These are phyloP conservation scores for Alternaria burnsii DNA, from an alignment of 2,329 filamentous ascomycete species.

Conservation along the genomic window DNA sequence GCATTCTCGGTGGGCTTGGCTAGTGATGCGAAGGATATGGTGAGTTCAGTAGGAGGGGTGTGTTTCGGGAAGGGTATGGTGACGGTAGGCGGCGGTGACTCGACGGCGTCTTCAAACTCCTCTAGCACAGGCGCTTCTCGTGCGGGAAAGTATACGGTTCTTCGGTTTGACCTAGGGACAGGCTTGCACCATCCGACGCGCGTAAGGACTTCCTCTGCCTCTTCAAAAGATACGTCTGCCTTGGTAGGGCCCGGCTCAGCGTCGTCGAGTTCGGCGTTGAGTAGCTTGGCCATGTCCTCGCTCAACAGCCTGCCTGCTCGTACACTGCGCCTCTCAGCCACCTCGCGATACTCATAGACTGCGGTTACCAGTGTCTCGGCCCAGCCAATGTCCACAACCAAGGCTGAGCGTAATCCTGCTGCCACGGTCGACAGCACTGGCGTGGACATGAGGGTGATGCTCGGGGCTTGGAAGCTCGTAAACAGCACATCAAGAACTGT, in stretches of 20 bases:
- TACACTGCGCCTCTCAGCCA: conserved; percentile 73
- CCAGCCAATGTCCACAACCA: conserved; percentile 94
- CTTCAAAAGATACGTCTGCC: conserved; percentile 66
- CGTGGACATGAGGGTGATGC: conserved; percentile 80
- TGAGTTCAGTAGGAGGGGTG: conserved; percentile 60
- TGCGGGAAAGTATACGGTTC: conserved; percentile 45
- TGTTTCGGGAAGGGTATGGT: conserved; percentile 47
- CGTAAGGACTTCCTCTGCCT: conserved; percentile 80
- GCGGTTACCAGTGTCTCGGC: conserved; percentile 85
- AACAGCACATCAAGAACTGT: conserved; percentile 81
- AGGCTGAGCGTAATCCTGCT: conserved; percentile 83
- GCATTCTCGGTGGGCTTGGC: conserved; percentile 77
- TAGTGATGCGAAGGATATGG: conserved; percentile 74
- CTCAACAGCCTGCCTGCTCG: conserved; percentile 78
- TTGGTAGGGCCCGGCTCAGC: conserved; percentile 35
- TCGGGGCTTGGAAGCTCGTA: conserved; percentile 78
- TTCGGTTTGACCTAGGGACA: conserved; percentile 38
- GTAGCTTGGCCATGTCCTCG: conserved; percentile 71
- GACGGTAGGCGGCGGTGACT: conserved; percentile 43
- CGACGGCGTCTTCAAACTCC: conserved; percentile 55
- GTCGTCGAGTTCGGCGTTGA: conserved; percentile 59
- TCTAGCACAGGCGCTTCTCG: conserved; percentile 50
- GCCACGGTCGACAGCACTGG: conserved; percentile 78
- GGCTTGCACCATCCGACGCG: conserved; percentile 78
- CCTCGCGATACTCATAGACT: conserved; percentile 89